These are phyloP conservation scores for Cytospora schulzeri DNA, from an alignment of 2,329 filamentous ascomycete species.

Conservation along the genomic window DNA sequence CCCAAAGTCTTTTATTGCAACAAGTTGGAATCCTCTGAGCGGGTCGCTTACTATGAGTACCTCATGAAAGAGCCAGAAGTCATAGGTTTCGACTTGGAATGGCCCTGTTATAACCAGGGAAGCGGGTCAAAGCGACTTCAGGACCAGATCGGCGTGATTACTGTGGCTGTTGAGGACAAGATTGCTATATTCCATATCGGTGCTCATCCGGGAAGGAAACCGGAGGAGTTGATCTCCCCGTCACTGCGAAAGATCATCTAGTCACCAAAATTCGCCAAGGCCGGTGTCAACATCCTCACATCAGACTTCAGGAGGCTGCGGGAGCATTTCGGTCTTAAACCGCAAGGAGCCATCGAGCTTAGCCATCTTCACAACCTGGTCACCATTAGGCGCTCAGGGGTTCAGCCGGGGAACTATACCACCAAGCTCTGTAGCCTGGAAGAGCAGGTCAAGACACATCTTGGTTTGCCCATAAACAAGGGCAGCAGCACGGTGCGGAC, in stretches of 20 bases:
- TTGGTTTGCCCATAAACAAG: slow-evolving; percentile 12
- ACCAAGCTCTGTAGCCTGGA: slow-evolving; percentile 10
- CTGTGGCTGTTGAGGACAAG: slow-evolving; percentile 10
- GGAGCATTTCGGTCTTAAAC: neutral
- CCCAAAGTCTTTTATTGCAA: slow-evolving; percentile 11
- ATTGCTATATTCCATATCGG: slow-evolving; percentile 12
- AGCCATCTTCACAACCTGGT: slow-evolving; percentile 17
- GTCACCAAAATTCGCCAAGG: neutral
- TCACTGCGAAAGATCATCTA: slow-evolving; percentile 4
- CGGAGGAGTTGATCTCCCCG: neutral
- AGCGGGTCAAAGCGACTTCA: slow-evolving; percentile 1
- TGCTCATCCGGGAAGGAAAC: slow-evolving; percentile 27
- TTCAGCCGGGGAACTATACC: slow-evolving; percentile 19
- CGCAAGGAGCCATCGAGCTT: slow-evolving; percentile 11
- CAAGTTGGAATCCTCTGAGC: neutral
- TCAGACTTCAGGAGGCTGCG: slow-evolving; percentile 12
- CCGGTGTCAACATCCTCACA: slow-evolving; percentile 12
- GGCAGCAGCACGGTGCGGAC: slow-evolving; percentile 5
- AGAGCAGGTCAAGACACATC: slow-evolving; percentile 9
- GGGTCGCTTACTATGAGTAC: neutral
- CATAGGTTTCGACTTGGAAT: slow-evolving; percentile 14
- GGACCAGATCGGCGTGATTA: slow-evolving; percentile 5
- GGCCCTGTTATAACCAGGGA: slow-evolving; percentile 6
- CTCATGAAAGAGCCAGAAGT: neutral
- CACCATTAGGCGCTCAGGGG: neutral